phyloP scores from a whole-genome alignment of 331 rosid species.

The Pyrus hybrid region DNA sequence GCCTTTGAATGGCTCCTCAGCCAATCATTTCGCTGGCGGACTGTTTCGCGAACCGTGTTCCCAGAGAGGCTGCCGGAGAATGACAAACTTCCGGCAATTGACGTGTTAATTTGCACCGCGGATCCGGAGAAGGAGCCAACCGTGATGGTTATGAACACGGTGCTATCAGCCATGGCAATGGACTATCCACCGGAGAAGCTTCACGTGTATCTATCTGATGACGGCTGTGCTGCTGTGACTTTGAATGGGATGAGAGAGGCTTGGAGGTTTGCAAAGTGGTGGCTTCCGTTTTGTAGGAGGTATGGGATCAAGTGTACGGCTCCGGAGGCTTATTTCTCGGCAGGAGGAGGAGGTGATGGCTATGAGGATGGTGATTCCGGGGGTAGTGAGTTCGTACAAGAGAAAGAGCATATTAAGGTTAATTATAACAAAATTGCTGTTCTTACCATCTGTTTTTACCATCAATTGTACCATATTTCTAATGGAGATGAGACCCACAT shows the following conservation, averaged over 20 bases:
- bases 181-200: conserved; percentile 65
- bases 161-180: conserved; percentile 66
- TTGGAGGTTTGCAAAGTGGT: conserved; percentile 42
- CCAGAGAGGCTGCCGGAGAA: conserved; percentile 44
- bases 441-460: too few relatives aligned
- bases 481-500: too few relatives aligned
- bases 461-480: too few relatives aligned
- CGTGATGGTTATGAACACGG: conserved; percentile 56
- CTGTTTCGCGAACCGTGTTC: conserved; percentile 30
- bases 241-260: conserved; percentile 42
- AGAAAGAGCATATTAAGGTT: conserved; percentile 33
- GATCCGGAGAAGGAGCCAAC: conserved; percentile 59
- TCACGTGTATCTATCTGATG: conserved; percentile 61
- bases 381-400: conserved; percentile 24
- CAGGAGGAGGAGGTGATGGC: conserved; percentile 6
- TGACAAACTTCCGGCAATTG: conserved; percentile 45
- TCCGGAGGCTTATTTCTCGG: conserved; percentile 51
- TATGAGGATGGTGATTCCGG: not conserved
- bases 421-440: too few relatives aligned
- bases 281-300: conserved; percentile 58
- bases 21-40: conserved; percentile 41
- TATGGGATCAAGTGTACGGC: conserved; percentile 33
- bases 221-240: conserved; percentile 47
- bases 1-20: conserved; percentile 52
- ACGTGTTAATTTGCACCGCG: conserved; percentile 58